Evolutionary conservation across 75 land plant species (phyloP).

Genomic region (Isoetes taiwanensis): DNA sequence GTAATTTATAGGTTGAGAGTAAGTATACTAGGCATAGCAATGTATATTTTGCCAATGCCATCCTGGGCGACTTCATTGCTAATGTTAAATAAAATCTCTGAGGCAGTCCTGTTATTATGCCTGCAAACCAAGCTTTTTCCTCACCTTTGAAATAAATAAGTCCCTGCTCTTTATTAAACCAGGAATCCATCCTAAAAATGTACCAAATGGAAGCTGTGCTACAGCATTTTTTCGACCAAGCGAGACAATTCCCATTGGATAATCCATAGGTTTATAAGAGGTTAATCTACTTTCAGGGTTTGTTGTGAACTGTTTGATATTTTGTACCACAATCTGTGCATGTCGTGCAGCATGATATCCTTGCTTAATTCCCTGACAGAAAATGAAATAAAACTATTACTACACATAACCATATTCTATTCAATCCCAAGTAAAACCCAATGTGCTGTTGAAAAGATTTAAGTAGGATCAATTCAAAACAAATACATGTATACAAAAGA

Average conservation of each 20-base stretch:
- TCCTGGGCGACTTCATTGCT: no score
- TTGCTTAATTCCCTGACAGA: slow-evolving; percentile 83
- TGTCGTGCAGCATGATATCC: slow-evolving; percentile 56
- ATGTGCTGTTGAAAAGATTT: no score
- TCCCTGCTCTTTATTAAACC: slow-evolving; percentile 63
- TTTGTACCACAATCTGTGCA: slow-evolving; percentile 40
- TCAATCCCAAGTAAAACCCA: no score
- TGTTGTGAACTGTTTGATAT: slow-evolving; percentile 32
- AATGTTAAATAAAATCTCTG: no score
- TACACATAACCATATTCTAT: no score
- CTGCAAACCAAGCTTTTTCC: slow-evolving; percentile 45
- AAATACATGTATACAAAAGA: no score
- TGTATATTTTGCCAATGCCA: no score
- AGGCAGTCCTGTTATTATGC: slow-evolving; percentile 3
- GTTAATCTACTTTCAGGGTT: slow-evolving; percentile 29
- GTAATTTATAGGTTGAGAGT: no score
- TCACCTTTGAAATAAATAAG: slow-evolving; percentile 50
- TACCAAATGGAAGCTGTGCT: slow-evolving; percentile 40
- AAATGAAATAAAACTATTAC: no score
- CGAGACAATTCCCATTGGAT: slow-evolving; percentile 43
- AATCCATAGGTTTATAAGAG: slow-evolving; percentile 28
- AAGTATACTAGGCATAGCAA: no score
- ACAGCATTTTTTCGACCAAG: slow-evolving; percentile 54
- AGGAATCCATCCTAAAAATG: slow-evolving; percentile 48
- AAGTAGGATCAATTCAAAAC: no score